A percentile compares a stretch with the other conserved stretches of the same genome.
Evolutionary conservation across 345 rosid genomes (phyloP).

Genomic region (Pugionium dolabratum): DNA sequence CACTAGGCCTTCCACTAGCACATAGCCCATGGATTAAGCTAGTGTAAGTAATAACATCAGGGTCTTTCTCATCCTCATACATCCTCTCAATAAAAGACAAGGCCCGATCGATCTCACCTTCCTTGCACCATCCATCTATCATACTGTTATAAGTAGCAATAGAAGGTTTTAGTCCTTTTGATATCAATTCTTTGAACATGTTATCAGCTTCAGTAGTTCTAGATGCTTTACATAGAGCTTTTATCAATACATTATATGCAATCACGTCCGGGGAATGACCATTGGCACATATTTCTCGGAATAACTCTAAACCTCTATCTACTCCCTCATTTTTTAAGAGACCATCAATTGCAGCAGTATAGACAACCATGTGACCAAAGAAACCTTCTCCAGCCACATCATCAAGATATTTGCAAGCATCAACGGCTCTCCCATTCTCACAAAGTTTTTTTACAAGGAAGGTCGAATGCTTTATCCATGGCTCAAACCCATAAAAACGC

Average conservation of each 20-base stretch:
- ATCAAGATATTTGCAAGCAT: conserved; percentile 66
- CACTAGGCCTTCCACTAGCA: conserved; percentile 62
- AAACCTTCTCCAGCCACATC: conserved; percentile 74
- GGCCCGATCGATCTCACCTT: conserved; percentile 54
- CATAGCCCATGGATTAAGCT: conserved; percentile 73
- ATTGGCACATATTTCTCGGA: conserved; percentile 51
- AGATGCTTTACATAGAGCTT: conserved; percentile 63
- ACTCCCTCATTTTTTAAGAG: conserved; percentile 55
- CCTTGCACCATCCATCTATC: conserved; percentile 87
- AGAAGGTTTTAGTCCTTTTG: conserved; percentile 71
- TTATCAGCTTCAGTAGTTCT: conserved; percentile 63
- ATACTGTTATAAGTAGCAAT: conserved; percentile 67
- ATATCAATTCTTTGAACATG: conserved; percentile 65
- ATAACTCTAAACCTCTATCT: conserved; percentile 68
- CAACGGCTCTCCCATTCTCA: conserved; percentile 51
- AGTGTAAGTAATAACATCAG: conserved; percentile 75
- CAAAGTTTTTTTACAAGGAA: conserved; percentile 62
- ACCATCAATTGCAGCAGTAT: conserved; percentile 75
- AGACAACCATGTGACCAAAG: conserved; percentile 67
- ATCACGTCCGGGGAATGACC: conserved; percentile 78
- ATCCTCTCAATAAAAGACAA: conserved; percentile 59
- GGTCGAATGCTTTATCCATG: conserved; percentile 80
- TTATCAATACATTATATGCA: conserved; percentile 74
- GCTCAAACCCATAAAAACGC: conserved; percentile 73
- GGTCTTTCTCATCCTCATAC: conserved; percentile 53